Evolutionary conservation across 768 basidiomycete genomes (phyloP), one percentile per base, ranked within the genome.

Genomic region (Floccularia luteovirens): DNA sequence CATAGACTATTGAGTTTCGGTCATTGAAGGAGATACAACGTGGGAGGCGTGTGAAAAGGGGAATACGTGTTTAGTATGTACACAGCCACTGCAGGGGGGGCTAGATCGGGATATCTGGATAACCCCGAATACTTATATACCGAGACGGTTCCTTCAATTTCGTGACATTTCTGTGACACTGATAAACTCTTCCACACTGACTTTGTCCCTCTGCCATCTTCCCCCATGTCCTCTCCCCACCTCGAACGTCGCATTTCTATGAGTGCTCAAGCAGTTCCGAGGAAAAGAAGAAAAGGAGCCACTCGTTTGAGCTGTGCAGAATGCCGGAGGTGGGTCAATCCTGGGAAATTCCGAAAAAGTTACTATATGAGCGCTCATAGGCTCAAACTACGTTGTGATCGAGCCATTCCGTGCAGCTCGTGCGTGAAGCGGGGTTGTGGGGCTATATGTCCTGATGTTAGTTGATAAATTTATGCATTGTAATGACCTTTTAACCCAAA

Each of bases 371-470:
- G 41, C 20, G 38, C 25, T 24, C 38, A 22, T 42, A 82, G 82
- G 47, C 59, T 84, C 27, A 84, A 84, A 57, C 60, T 83, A 44
- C 70, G 79, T 14, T 90, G 86, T 58, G 85, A 89, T 66, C 73
- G 86, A 50, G 70, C 69, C 21, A 68, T 87, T 48, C 86, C 86
- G 7, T 89, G 86, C 51, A 74, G 81, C 47, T 86, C 83, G 1
- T 89, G 86, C 50, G 74, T 87, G 16, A 90, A 89, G 60, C 72
- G 82, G 46, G 83, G 82, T 10, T 85, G 82, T 51, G 80, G 78
- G 36, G 79, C 84, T 41, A 88, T 90, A 46, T 90, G 86, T 57
- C 86, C 86, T 36, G 86, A 89, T 55, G 81, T 81, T 56, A 43
- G 74, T 34, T 7, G 16, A 13, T 16, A 16, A 23, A 31, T 17